phyloP scores from a whole-genome alignment of 306 rosid genomes.

The Canavalia gladiata region DNA sequence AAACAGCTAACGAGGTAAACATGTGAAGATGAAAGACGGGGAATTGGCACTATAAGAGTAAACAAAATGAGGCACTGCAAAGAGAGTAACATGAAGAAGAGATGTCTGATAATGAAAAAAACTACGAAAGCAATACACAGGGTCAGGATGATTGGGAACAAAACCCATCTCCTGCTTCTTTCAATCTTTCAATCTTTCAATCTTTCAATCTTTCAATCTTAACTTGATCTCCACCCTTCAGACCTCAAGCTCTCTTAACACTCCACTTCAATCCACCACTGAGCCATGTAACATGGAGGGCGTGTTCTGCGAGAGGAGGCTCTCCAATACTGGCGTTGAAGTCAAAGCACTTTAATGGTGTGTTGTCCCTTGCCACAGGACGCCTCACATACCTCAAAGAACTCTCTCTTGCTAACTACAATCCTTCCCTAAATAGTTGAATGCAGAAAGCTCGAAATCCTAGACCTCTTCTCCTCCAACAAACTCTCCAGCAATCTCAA shows the following conservation, averaged over 20 bases:
- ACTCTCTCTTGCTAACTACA: slow-evolving; percentile 67
- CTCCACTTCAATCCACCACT: slow-evolving; percentile 47
- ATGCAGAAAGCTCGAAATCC: slow-evolving; percentile 84
- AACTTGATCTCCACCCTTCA: slow-evolving; percentile 63
- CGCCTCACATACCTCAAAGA: slow-evolving; percentile 76
- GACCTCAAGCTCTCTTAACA: slow-evolving; percentile 67
- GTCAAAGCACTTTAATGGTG: slow-evolving; percentile 57
- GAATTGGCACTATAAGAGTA: slow-evolving; percentile 19
- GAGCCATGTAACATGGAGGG: slow-evolving; percentile 71
- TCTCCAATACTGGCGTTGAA: slow-evolving; percentile 62
- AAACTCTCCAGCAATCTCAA: slow-evolving; percentile 62
- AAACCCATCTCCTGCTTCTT: slow-evolving; percentile 47
- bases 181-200: slow-evolving; percentile 56
- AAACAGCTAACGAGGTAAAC: neutral
- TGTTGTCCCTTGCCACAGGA: slow-evolving; percentile 63
- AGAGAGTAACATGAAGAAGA: neutral
- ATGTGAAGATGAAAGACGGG: too few relatives aligned
- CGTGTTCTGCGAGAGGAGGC: slow-evolving; percentile 80
- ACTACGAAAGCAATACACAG: neutral
- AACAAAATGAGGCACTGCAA: neutral
- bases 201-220: slow-evolving; percentile 41
- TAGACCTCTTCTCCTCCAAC: slow-evolving; percentile 51
- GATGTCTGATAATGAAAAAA: too few relatives aligned
- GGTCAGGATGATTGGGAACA: neutral
- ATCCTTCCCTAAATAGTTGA: slow-evolving; percentile 72